Evolutionary conservation across 2,329 filamentous ascomycete species (phyloP).

Genomic region (Aspergillus tanneri): DNA sequence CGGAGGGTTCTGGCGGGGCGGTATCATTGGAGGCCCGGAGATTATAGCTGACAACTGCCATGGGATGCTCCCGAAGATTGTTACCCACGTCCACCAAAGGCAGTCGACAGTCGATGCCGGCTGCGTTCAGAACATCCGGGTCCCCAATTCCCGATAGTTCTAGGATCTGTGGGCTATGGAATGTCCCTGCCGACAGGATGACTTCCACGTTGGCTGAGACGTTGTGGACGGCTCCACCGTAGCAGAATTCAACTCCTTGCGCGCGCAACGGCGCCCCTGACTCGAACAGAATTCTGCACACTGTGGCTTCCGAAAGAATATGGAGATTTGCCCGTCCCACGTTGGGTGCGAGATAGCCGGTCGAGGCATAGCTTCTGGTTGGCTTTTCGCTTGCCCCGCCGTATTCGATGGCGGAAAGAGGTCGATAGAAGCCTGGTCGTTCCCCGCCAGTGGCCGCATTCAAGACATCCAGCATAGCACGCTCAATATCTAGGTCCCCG

Average conservation of each 20-base stretch:
- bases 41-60: slow-evolving; percentile 11
- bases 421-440: slow-evolving; percentile 38
- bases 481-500: slow-evolving; percentile 13
- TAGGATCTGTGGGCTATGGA: slow-evolving; percentile 57
- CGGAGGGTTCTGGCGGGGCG: too few species aligned
- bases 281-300: slow-evolving; percentile 29
- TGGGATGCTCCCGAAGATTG: slow-evolving; percentile 49
- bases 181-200: slow-evolving; percentile 58
- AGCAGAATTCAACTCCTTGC: slow-evolving; percentile 31
- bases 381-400: slow-evolving; percentile 29
- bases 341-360: slow-evolving; percentile 40
- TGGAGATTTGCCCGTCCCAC: slow-evolving; percentile 45
- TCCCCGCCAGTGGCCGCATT: slow-evolving; percentile 13
- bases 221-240: background rate
- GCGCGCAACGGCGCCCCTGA: slow-evolving; percentile 10
- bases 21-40: too few species aligned
- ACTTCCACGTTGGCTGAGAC: slow-evolving; percentile 50
- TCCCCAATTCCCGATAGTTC: slow-evolving; percentile 63
- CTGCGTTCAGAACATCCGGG: slow-evolving; percentile 39
- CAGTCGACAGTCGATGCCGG: slow-evolving; percentile 45
- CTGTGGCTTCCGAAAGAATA: slow-evolving; percentile 47
- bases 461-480: slow-evolving; percentile 21
- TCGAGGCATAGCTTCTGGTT: slow-evolving; percentile 42
- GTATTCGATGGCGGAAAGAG: slow-evolving; percentile 28
- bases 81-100: slow-evolving; percentile 48